Conservation (phyloP, 2,329 filamentous ascomycete genomes). For the Microsporum ferrugineum region DNA sequence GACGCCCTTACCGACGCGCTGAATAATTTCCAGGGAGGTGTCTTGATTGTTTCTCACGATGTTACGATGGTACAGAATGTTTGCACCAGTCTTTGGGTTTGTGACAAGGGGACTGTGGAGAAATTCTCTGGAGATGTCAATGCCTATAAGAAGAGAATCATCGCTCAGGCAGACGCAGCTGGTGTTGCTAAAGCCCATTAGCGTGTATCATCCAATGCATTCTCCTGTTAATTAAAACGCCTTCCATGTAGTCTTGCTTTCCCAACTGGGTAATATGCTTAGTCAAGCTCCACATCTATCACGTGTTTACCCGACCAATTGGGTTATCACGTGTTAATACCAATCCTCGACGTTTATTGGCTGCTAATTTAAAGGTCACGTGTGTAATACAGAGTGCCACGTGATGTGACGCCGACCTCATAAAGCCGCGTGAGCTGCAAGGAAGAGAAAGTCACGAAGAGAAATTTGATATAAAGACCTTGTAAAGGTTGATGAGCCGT, state of each 20-base stretch:
- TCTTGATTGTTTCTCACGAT: constrained; percentile 98
- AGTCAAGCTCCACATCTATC: not conserved
- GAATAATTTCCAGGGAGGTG: constrained; percentile 78
- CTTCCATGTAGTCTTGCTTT: too few relatives aligned
- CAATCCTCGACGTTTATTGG: not conserved
- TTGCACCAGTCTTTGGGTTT: constrained; percentile 91
- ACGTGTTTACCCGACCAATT: not conserved
- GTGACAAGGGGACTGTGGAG: constrained; percentile 84
- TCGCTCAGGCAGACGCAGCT: constrained; percentile 72
- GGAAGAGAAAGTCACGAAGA: not conserved
- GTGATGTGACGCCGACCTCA: not conserved
- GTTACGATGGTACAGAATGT: constrained; percentile 97
- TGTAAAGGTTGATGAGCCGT: not conserved
- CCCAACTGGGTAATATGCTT: not conserved
- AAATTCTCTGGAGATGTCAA: constrained; percentile 93
- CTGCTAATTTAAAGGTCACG: not conserved
- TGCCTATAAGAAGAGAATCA: constrained; percentile 94
- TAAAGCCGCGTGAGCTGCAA: not conserved
- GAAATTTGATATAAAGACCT: not conserved
- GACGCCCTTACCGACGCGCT: constrained; percentile 81
- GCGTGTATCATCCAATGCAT: not conserved
- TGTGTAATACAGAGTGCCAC: not conserved
- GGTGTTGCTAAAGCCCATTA: constrained; percentile 53
- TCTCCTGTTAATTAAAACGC: not conserved
- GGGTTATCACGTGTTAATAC: not conserved